Conservation (phyloP, 2,329 filamentous ascomycete genomes). For the Aureobasidium namibiae region DNA sequence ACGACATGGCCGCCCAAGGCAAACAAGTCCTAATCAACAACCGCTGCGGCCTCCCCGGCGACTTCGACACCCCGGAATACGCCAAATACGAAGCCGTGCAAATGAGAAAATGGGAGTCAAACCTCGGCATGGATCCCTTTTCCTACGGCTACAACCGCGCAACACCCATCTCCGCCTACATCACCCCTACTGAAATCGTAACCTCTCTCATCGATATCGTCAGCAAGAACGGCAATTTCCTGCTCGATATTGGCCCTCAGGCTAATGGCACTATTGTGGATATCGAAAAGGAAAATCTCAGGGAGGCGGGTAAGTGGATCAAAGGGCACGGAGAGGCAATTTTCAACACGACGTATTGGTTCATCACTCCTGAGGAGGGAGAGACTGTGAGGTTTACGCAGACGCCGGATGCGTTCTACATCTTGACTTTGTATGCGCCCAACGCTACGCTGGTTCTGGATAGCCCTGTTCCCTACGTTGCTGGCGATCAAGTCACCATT, state of each 20-base stretch:
- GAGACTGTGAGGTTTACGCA: constrained; percentile 44
- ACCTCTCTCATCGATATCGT: constrained; percentile 45
- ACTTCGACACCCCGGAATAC: constrained; percentile 57
- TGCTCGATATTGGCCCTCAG: constrained; percentile 49
- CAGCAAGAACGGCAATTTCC: constrained; percentile 48
- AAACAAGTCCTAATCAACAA: constrained; percentile 49
- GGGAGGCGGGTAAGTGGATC: constrained; percentile 48
- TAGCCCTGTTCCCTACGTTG: constrained; percentile 39
- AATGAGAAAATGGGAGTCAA: constrained; percentile 52
- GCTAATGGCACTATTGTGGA: constrained; percentile 48
- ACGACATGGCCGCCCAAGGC: constrained; percentile 30
- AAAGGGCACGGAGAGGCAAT: constrained; percentile 46
- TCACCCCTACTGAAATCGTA: constrained; percentile 44
- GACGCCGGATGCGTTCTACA: constrained; percentile 46
- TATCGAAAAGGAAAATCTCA: constrained; percentile 40
- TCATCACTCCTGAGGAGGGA: constrained; percentile 37
- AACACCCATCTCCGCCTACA: constrained; percentile 41
- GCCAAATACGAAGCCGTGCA: constrained; percentile 42
- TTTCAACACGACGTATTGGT: constrained; percentile 51
- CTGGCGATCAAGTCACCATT: constrained; percentile 40
- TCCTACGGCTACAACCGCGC: constrained; percentile 53
- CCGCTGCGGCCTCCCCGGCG: constrained; percentile 47
- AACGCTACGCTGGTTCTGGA: constrained; percentile 33
- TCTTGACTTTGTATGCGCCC: constrained; percentile 38
- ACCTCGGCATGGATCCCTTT: constrained; percentile 52